Base-by-base conservation (phyloP, 148 eudicot genomes). In the Amaranthus palmeri region DNA sequence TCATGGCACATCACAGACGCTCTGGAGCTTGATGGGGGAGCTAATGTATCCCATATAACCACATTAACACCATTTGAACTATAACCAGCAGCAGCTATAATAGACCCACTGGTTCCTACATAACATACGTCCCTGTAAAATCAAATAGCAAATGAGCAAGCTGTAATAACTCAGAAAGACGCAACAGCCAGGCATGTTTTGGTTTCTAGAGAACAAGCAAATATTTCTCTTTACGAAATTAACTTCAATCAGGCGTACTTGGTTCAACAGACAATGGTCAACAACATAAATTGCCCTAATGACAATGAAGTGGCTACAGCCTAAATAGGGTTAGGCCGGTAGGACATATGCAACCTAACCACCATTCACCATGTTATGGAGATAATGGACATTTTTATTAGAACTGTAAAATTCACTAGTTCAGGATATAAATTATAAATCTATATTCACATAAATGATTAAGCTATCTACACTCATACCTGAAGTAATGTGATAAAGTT, bases 1-100 rank as follows among this genome's bases (percentile, higher is more conserved):
- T 92, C 97, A 85, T 96, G 99, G 77, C 99, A 96, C 92, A 96
- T 92, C 66, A 96, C 92, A 75, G 99, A 90, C 79, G 99, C 99
- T 74, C 82, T 90, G 72, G 99, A 96, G 68, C 97, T 90, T 40
- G 87, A 74, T 50, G 93, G 92, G 61, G 99, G 99, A 73, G 99
- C 99, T 79, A 96, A 87, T 67, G 96, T 96, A 76, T 96, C 99
- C 99, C 99, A 96, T 56, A 92, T 78, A 73, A 92, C 90, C 71
- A 96, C 97, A 76, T 92, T 96, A 36, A 87, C 84, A 50, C 92
- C 89, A 80, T 79, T 86, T 58, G 99, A 92, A 75, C 95, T 90
- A 81, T 90, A 85, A 40, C 99, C 99, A 71, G 96, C 85, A 41
- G 89, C 92, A 74, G 99, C 97, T 78, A 96, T 85, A 71, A 96